Percentiles rank a stretch among this genome's conserved stretches.
Evolutionary conservation across 331 rosid genomes (phyloP).

Genomic region (Malus hybrid): DNA sequence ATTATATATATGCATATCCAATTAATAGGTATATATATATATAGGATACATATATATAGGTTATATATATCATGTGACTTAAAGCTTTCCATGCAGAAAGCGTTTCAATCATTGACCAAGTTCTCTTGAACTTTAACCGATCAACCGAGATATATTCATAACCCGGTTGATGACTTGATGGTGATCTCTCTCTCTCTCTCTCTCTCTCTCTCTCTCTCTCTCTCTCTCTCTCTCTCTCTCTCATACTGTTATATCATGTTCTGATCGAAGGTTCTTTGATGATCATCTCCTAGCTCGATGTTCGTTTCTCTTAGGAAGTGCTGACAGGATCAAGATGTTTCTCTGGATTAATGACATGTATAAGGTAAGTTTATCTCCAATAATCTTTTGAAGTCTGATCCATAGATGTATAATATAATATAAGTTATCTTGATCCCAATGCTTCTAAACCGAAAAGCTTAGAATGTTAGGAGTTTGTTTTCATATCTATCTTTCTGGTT

Average conservation of each 20-base stretch:
- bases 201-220: neutral
- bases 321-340: neutral
- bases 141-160: neutral
- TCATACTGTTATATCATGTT: neutral
- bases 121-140: neutral
- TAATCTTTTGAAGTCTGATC: neutral
- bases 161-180: neutral
- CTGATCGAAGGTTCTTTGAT: neutral
- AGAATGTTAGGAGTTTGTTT: neutral
- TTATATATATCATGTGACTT: neutral
- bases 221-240: neutral
- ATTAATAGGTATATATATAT: neutral
- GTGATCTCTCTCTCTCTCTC: neutral
- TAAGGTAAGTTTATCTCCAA: neutral
- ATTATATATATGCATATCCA: neutral
- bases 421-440: neutral
- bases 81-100: constrained; percentile 18
- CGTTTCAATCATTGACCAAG: neutral
- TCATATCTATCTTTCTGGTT: neutral
- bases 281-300: neutral
- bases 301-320: neutral
- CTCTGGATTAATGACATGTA: neutral
- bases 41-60: neutral
- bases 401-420: neutral
- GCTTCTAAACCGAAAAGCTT: neutral